Conservation (phyloP, 768 basidiomycete genomes). For the Cyathus striatus region DNA sequence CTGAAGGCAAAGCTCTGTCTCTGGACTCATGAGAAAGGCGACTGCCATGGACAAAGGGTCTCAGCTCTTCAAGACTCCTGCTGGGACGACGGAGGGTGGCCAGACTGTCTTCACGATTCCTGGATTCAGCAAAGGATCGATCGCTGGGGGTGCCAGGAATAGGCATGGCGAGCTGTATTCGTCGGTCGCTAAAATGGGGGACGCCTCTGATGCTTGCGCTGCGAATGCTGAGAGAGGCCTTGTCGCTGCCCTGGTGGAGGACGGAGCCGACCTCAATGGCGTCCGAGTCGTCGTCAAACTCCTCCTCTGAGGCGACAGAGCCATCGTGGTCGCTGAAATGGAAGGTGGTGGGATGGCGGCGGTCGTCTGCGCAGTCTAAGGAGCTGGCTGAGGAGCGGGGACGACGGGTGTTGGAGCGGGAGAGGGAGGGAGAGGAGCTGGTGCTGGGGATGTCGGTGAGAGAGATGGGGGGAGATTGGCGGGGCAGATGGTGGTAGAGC, state of each 20-base stretch:
- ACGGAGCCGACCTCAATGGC: constrained; percentile 32
- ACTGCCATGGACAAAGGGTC: constrained; percentile 9
- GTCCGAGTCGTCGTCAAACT: constrained; percentile 38
- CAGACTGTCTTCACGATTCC: constrained; percentile 54
- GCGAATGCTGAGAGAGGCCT: constrained; percentile 14
- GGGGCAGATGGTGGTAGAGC: too few species aligned
- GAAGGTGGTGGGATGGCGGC: constrained; percentile 24
- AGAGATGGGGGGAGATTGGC: constrained; percentile 40
- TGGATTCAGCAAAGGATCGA: constrained; percentile 16
- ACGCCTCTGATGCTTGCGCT: constrained; percentile 11
- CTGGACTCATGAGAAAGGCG: constrained; percentile 3
- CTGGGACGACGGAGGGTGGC: constrained; percentile 58
- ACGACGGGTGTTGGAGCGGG: constrained; percentile 18
- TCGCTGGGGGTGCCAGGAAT: constrained; percentile 37
- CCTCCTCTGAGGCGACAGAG: constrained; percentile 30
- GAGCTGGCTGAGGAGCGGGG: constrained; percentile 29
- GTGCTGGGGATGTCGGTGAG: constrained; percentile 35
- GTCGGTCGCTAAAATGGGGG: constrained; percentile 19
- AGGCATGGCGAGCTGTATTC: constrained; percentile 58
- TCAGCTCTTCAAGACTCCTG: constrained; percentile 52
- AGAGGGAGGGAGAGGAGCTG: constrained; percentile 19
- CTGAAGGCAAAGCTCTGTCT: constrained; percentile 14
- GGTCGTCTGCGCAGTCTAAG: constrained; percentile 28
- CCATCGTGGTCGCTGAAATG: constrained; percentile 26
- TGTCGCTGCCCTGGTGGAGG: constrained; percentile 27